Evolutionary conservation across 352 stramenopile genomes (phyloP), one percentile per base, ranked within the genome.

Genomic region (Phytophthora pluvialis): DNA sequence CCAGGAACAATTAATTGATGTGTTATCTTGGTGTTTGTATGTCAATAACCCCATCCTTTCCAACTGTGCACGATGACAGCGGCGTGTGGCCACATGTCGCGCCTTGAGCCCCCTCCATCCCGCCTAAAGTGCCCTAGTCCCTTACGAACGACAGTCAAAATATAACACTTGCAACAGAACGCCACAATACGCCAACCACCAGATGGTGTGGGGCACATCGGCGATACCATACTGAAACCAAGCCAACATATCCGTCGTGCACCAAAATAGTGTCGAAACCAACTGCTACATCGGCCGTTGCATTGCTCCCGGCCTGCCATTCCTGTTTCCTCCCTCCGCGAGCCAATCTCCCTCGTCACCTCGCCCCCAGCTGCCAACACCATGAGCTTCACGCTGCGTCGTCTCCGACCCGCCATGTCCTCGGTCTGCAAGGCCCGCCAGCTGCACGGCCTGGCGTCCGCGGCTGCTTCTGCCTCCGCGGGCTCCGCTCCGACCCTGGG

Each of bases 301-400:
- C 48, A 56, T 56, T 45, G 18, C 21, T 21, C 21, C 21, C 33
- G 25, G 21, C 26, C 29, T 29, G 46, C 13, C 57, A 67, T 67
- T 63, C 49, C 56, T 67, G 29, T 49, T 59, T 72, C 48, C 42
- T 71, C 50, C 63, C 39, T 51, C 21, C 32, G 5, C 15, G 11
- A 38, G 13, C 48, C 43, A 52, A 36, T 21, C 15, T 18, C 18
- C 31, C 11, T 49, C 21, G 21, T 21, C 21, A n/a, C 12, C 15
- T 21, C 42, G 31, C 16, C 7, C 10, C 9, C 40, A 3, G 5
- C 43, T 6, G 26, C 25, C 28, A 26, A 6, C 18, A n/a, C 11
- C 50, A 78, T 66, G 45, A 48, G 64, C 50, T 72, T 43, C 42
- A 38, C 38, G 38, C n/a, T 71, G 36, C 52, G 48, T 48, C 56